These are phyloP conservation scores for Flueggea neowawraea DNA, from an alignment of 441 rosid genomes.

Conservation along the genomic window DNA sequence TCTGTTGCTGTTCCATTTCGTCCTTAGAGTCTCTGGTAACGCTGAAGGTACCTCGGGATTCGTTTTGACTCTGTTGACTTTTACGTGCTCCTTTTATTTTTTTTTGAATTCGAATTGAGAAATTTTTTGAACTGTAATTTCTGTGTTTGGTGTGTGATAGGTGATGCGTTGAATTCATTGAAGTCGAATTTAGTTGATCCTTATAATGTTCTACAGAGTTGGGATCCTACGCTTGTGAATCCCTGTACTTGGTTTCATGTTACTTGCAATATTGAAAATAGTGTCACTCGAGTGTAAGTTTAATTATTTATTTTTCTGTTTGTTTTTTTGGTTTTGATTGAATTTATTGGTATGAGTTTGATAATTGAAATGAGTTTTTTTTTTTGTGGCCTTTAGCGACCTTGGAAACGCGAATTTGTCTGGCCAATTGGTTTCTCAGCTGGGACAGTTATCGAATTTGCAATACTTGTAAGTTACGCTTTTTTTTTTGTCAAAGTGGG, in stretches of 20 bases:
- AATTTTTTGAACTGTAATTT: neutral
- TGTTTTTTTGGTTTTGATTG: neutral
- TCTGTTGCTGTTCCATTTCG: slow-evolving; percentile 35
- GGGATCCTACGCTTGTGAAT: slow-evolving; percentile 72
- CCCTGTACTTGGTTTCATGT: slow-evolving; percentile 88
- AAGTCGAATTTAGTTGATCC: slow-evolving; percentile 24
- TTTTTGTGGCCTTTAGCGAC: slow-evolving; percentile 48
- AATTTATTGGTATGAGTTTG: neutral
- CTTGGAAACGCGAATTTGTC: slow-evolving; percentile 92
- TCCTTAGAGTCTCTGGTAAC: slow-evolving; percentile 42
- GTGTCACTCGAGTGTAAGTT: slow-evolving; percentile 70
- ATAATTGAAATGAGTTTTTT: neutral
- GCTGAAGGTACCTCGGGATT: slow-evolving; percentile 37
- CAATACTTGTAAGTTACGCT: slow-evolving; percentile 65
- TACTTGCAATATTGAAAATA: slow-evolving; percentile 54
- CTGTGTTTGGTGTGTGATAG: slow-evolving; percentile 10
- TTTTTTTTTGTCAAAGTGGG: too few relatives aligned
- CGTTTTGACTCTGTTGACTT: neutral
- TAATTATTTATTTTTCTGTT: slow-evolving; percentile 1
- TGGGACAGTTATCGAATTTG: slow-evolving; percentile 71
- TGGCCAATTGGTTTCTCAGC: slow-evolving; percentile 78
- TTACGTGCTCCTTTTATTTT: neutral
- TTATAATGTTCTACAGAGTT: slow-evolving; percentile 47
- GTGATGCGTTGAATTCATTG: slow-evolving; percentile 29
- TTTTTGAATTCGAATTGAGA: neutral